These are phyloP conservation scores for Croton setiger DNA, from an alignment of 441 rosid genomes.

Conservation along the genomic window DNA sequence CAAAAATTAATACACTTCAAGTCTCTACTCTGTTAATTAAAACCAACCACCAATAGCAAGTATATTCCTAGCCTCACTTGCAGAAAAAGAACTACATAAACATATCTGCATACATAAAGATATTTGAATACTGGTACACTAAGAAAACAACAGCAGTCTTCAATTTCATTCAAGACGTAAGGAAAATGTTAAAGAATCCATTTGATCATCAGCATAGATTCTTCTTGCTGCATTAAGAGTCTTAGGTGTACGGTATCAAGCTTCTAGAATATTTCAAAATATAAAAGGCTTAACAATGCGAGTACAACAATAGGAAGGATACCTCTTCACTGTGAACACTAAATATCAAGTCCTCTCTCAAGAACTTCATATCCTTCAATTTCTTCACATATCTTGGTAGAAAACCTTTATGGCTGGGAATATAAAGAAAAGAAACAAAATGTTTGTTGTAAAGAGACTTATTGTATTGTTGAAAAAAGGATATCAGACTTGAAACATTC, in stretches of 20 bases:
- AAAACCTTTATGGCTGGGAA: conserved; percentile 80
- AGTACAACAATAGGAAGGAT: conserved; percentile 8
- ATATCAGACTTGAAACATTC: not conserved
- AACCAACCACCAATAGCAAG: not conserved
- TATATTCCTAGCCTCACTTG: not conserved
- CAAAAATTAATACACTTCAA: no score
- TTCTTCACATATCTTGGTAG: conserved; percentile 61
- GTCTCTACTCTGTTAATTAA: no score
- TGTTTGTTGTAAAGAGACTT: not conserved
- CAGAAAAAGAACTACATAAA: not conserved
- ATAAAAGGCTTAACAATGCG: not conserved
- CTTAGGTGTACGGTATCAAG: not conserved
- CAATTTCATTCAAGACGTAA: not conserved
- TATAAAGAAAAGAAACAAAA: conserved; percentile 18
- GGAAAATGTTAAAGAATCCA: not conserved
- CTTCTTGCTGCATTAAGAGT: not conserved
- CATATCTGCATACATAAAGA: not conserved
- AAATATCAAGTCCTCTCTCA: conserved; percentile 84
- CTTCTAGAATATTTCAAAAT: not conserved
- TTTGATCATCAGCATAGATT: not conserved
- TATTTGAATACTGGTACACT: not conserved
- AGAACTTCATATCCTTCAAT: conserved; percentile 67
- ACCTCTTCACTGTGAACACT: conserved; percentile 91
- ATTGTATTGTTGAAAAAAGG: not conserved
- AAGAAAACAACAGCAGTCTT: not conserved